Evolutionary conservation across 176 grass and related monocot genomes (phyloP).

Genomic region (Coix lacrymajobi): DNA sequence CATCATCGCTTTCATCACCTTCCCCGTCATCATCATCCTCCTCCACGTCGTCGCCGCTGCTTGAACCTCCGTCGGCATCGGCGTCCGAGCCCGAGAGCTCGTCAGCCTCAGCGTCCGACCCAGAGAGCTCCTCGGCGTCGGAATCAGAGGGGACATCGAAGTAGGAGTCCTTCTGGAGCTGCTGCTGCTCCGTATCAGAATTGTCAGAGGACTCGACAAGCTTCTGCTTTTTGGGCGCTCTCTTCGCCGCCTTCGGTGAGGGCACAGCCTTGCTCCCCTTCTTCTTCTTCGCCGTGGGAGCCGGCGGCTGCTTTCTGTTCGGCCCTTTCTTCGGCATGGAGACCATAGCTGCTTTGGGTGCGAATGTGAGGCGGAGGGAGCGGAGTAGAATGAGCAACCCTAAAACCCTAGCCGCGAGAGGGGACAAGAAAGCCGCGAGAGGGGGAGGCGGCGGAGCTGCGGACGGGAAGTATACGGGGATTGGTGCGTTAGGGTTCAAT

Average conservation of each 20-base stretch:
- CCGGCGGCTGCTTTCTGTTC: constrained; percentile 27
- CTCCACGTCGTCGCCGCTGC: background rate
- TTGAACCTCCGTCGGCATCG: background rate
- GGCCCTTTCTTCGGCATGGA: constrained; percentile 35
- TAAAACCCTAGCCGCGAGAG: constrained; percentile 39
- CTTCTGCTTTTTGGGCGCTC: constrained; percentile 42
- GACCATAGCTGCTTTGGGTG: background rate
- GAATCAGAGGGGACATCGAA: constrained; percentile 26
- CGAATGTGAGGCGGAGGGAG: constrained; percentile 6
- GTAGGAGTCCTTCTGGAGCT: constrained; percentile 29
- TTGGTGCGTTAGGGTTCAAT: no score
- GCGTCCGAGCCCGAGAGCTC: constrained; percentile 38
- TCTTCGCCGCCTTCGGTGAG: constrained; percentile 14
- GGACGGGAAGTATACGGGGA: no score
- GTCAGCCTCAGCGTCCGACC: constrained; percentile 19
- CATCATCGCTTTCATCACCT: constrained; percentile 25
- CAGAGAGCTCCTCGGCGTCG: constrained; percentile 33
- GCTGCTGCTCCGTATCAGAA: constrained; percentile 49
- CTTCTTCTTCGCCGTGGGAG: constrained; percentile 12
- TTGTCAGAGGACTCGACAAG: constrained; percentile 46
- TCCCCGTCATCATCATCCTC: background rate
- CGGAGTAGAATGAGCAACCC: background rate
- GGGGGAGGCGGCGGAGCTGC: no score
- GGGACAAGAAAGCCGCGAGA: background rate
- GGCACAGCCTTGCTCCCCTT: background rate